Conservation (phyloP, 2,329 filamentous ascomycete genomes). For the Neopestalotiopsis sp. region DNA sequence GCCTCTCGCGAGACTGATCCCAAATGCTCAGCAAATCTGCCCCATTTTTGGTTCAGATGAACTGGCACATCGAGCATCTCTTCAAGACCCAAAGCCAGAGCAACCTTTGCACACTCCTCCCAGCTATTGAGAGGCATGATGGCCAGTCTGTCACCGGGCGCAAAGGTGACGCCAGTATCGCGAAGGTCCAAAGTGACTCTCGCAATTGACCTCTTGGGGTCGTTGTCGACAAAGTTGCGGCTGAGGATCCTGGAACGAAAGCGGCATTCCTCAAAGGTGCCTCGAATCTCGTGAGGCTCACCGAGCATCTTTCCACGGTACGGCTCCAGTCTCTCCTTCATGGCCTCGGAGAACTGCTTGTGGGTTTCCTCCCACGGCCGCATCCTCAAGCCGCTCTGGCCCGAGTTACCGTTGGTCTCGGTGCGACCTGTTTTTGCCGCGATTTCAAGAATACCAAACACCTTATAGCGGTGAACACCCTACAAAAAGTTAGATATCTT, state of each 20-base stretch:
- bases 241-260: constrained; percentile 51
- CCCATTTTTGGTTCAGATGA: constrained; percentile 46
- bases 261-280: constrained; percentile 59
- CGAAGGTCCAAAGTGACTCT: constrained; percentile 57
- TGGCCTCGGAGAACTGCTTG: constrained; percentile 55
- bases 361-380: constrained; percentile 57
- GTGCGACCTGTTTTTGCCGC: constrained; percentile 58
- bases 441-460: constrained; percentile 60
- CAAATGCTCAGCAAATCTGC: constrained; percentile 52
- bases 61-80: constrained; percentile 48
- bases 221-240: constrained; percentile 51
- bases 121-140: constrained; percentile 61
- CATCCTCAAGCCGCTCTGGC: constrained; percentile 43
- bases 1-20: constrained; percentile 40
- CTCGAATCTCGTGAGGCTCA: constrained; percentile 59
- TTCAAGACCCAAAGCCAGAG: constrained; percentile 54
- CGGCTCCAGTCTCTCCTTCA: constrained; percentile 58
- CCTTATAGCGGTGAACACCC: constrained; percentile 60
- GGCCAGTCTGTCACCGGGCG: constrained; percentile 57
- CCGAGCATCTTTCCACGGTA: constrained; percentile 50
- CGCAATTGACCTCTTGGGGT: constrained; percentile 50
- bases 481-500: constrained; percentile 1
- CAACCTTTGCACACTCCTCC: constrained; percentile 60
- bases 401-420: constrained; percentile 57
- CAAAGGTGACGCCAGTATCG: constrained; percentile 58